phyloP scores from a whole-genome alignment of 805 yeast genomes.

The Monosporozyma unispora region DNA sequence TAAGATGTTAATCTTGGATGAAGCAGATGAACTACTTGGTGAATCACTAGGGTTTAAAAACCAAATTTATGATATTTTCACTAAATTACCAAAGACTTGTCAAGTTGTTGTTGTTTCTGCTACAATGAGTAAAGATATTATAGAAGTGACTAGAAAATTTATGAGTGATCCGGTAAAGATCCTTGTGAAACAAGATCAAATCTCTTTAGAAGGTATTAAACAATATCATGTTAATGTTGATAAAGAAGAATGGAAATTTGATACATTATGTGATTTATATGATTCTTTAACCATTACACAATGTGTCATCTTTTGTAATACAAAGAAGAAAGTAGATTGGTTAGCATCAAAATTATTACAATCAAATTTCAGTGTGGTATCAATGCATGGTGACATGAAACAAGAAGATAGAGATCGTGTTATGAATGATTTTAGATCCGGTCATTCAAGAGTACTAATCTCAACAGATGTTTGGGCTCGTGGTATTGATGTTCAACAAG shows the following conservation, averaged over 20 bases:
- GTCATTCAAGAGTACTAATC: slow-evolving; percentile 85
- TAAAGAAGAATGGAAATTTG: slow-evolving; percentile 89
- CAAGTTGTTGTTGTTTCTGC: slow-evolving; percentile 95
- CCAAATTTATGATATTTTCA: slow-evolving; percentile 89
- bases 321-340: slow-evolving; percentile 89
- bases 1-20: slow-evolving; percentile 87
- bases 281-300: slow-evolving; percentile 94
- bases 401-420: slow-evolving; percentile 90
- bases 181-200: slow-evolving; percentile 89
- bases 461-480: slow-evolving; percentile 95
- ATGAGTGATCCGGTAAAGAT: slow-evolving; percentile 93
- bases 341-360: slow-evolving; percentile 64
- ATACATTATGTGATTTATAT: slow-evolving; percentile 87
- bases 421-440: slow-evolving; percentile 93
- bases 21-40: slow-evolving; percentile 90
- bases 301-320: slow-evolving; percentile 96
- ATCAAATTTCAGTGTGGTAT: slow-evolving; percentile 80
- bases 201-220: slow-evolving; percentile 90
- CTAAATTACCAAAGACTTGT: slow-evolving; percentile 75
- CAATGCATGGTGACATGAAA: slow-evolving; percentile 94
- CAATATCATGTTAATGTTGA: slow-evolving; percentile 88
- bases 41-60: slow-evolving; percentile 86
- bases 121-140: slow-evolving; percentile 86
- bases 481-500: slow-evolving; percentile 97
- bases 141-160: slow-evolving; percentile 84